Conservation (phyloP, 1,284 basidiomycete species). For the Microbotryum scabiosae region DNA sequence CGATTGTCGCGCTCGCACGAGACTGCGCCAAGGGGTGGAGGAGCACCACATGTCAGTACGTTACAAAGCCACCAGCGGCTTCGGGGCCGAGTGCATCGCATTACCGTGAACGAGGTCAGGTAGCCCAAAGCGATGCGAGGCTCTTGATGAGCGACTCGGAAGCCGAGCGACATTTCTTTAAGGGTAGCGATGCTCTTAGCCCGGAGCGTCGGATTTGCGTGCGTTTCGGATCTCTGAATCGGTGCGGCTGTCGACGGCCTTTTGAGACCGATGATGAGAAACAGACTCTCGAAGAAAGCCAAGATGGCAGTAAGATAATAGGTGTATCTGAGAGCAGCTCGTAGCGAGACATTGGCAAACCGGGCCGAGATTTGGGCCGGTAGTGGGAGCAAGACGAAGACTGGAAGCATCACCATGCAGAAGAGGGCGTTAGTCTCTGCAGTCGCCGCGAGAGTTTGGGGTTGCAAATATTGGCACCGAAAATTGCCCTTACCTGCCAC, state of each 20-base stretch:
- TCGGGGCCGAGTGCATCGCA: slow-evolving; percentile 9
- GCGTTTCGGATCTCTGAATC: not conserved
- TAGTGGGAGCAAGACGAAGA: slow-evolving; percentile 28
- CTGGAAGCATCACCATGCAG: slow-evolving; percentile 3
- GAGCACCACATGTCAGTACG: not conserved
- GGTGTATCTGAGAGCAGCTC: slow-evolving; percentile 1
- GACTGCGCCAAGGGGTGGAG: not conserved
- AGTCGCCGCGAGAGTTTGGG: too few relatives aligned
- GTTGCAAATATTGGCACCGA: too few relatives aligned
- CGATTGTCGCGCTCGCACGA: slow-evolving; percentile 10
- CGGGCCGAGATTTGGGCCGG: slow-evolving; percentile 8
- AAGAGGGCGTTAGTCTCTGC: too few relatives aligned
- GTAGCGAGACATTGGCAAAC: too few relatives aligned
- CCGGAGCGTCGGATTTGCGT: not conserved
- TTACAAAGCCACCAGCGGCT: not conserved
- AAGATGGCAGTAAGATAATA: slow-evolving; percentile 7
- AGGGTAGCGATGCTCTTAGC: not conserved
- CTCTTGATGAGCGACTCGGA: slow-evolving; percentile 11
- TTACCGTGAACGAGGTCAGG: slow-evolving; percentile 14
- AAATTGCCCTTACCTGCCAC: slow-evolving; percentile 11
- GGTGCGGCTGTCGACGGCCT: not conserved
- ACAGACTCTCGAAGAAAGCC: slow-evolving; percentile 1
- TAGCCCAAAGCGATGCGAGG: slow-evolving; percentile 18
- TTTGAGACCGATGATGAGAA: not conserved
- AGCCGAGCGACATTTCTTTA: slow-evolving; percentile 13